Conservation (phyloP, 805 yeast genomes). For the Wickerhamomyces chambardii region DNA sequence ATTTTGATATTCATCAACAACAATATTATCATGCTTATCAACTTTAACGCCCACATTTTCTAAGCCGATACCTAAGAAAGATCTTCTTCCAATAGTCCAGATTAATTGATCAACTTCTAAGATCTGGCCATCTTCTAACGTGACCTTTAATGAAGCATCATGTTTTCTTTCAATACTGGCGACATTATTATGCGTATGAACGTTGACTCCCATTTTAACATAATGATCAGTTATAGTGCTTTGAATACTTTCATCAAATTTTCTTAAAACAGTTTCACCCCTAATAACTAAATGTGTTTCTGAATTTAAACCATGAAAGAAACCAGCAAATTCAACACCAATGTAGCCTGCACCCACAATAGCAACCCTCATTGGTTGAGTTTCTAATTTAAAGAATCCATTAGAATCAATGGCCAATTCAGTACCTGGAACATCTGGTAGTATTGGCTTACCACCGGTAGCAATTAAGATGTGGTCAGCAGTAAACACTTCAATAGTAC, state of each 20-base stretch:
- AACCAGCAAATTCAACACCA: constrained; percentile 93
- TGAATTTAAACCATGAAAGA: constrained; percentile 80
- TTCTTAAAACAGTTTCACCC: constrained; percentile 84
- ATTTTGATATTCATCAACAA: constrained; percentile 84
- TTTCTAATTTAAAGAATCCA: constrained; percentile 75
- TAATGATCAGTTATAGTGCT: constrained; percentile 74
- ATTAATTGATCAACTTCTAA: constrained; percentile 72
- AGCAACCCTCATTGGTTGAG: constrained; percentile 88
- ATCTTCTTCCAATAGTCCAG: constrained; percentile 93
- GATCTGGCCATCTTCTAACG: constrained; percentile 27
- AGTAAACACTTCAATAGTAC: constrained; percentile 47
- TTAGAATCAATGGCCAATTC: constrained; percentile 83
- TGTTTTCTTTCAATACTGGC: constrained; percentile 35
- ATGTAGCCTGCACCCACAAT: constrained; percentile 98
- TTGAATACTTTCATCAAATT: constrained; percentile 78
- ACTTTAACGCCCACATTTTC: constrained; percentile 67
- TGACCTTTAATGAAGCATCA: constrained; percentile 40
- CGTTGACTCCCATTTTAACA: constrained; percentile 69
- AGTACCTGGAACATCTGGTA: constrained; percentile 72
- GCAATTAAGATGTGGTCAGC: constrained; percentile 85
- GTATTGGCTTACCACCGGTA: constrained; percentile 82
- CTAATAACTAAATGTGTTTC: constrained; percentile 85
- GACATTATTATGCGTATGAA: constrained; percentile 61
- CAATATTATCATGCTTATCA: constrained; percentile 51
- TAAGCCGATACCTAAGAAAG: constrained; percentile 65